Conservation (phyloP, 176 grass and related monocot species). For the Pontederia paniculata region DNA sequence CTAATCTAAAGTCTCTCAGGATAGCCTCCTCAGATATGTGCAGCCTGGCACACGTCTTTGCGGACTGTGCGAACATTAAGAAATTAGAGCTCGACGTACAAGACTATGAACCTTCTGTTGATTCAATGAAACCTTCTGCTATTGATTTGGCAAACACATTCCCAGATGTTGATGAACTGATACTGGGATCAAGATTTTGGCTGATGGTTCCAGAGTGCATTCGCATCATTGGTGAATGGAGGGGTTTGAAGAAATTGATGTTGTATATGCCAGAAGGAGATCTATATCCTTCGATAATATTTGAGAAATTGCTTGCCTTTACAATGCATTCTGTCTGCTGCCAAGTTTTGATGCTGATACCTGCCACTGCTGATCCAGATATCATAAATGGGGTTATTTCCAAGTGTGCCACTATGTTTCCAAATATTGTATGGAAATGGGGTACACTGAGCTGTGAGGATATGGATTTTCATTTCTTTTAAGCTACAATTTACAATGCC, state of each 20-base stretch:
- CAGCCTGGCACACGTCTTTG: constrained; percentile 3
- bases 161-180: constrained; percentile 33
- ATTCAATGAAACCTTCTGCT: constrained; percentile 30
- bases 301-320: constrained; percentile 22
- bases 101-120: background rate
- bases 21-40: constrained; percentile 14
- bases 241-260: constrained; percentile 43
- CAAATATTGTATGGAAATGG: constrained; percentile 42
- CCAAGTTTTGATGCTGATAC: constrained; percentile 46
- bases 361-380: constrained; percentile 8
- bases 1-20: constrained; percentile 32
- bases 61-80: background rate
- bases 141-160: constrained; percentile 30
- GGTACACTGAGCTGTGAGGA: constrained; percentile 10
- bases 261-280: constrained; percentile 25
- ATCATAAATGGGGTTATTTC: constrained; percentile 1
- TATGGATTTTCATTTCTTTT: too few relatives aligned
- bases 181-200: constrained; percentile 36
- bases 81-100: constrained; percentile 5
- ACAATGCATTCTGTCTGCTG: constrained; percentile 20
- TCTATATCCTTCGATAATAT: constrained; percentile 1
- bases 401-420: constrained; percentile 25
- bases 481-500: too few relatives aligned
- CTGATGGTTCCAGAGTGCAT: constrained; percentile 25
- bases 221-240: constrained; percentile 9